Evolutionary conservation across 139 green algal genomes (phyloP).

Genomic region (Zygnema circumcarinatum): DNA sequence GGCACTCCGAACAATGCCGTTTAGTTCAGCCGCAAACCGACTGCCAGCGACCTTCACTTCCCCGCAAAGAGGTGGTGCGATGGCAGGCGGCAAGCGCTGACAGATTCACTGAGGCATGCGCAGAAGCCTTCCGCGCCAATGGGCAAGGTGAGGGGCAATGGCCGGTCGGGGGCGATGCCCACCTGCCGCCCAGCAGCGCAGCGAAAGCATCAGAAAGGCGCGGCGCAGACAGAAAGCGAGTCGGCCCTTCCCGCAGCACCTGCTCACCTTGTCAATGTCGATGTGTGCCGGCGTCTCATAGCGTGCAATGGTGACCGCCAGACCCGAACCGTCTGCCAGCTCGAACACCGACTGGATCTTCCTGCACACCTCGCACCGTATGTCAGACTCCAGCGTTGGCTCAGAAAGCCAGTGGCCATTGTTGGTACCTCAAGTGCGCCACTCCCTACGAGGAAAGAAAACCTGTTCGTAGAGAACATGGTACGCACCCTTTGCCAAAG

Average conservation of each 20-base stretch:
- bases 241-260: neutral
- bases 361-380: slow-evolving; percentile 37
- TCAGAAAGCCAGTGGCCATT: neutral
- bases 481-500: slow-evolving; percentile 89
- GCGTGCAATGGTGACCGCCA: slow-evolving; percentile 90
- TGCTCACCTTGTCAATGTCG: slow-evolving; percentile 68
- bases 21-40: no score
- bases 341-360: slow-evolving; percentile 95
- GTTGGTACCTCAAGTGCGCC: neutral
- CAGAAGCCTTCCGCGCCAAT: slow-evolving; percentile 37
- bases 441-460: neutral
- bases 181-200: slow-evolving; percentile 24
- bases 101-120: neutral
- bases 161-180: slow-evolving; percentile 37
- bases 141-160: slow-evolving; percentile 21
- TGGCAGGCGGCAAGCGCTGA: neutral
- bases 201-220: neutral
- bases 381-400: neutral
- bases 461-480: slow-evolving; percentile 7
- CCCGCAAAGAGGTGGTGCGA: neutral
- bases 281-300: slow-evolving; percentile 76
- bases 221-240: neutral
- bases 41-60: no score
- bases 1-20: no score
- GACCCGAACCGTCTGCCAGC: slow-evolving; percentile 85